Evolutionary conservation across 2,329 filamentous ascomycete genomes (phyloP).

Genomic region (Paraphaeosphaeria sporulosa): DNA sequence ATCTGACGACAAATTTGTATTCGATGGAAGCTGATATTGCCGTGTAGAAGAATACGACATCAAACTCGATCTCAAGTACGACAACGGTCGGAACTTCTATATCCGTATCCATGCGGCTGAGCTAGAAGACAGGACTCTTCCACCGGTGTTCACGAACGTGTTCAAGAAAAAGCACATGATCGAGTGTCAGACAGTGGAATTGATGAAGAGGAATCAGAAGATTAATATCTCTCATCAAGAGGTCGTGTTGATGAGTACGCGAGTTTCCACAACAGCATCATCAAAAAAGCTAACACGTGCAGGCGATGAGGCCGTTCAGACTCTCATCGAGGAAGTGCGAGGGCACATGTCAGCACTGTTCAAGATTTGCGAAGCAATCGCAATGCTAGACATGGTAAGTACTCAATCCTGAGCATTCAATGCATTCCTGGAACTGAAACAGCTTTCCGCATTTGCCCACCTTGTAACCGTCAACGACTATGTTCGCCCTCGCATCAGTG

Average conservation of each 20-base stretch:
- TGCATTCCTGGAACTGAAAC: conserved; percentile 11
- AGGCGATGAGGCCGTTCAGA: conserved; percentile 73
- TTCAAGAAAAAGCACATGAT: conserved; percentile 75
- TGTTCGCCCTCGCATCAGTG: conserved; percentile 50
- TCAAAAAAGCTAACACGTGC: background rate
- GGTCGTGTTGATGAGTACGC: conserved; percentile 75
- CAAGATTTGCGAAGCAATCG: conserved; percentile 84
- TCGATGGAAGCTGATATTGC: conserved; percentile 9
- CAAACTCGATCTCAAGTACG: conserved; percentile 74
- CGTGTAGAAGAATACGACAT: conserved; percentile 61
- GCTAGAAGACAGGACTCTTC: conserved; percentile 67
- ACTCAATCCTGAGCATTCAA: background rate
- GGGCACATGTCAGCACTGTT: conserved; percentile 77
- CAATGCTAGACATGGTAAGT: conserved; percentile 81
- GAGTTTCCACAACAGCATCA: background rate
- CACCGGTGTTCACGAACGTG: conserved; percentile 78
- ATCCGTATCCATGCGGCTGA: conserved; percentile 71
- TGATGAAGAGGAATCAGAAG: conserved; percentile 77
- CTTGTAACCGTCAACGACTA: conserved; percentile 73
- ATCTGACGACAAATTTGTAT: conserved; percentile 18
- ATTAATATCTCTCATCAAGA: conserved; percentile 85
- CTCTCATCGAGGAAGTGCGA: conserved; percentile 76
- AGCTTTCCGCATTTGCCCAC: conserved; percentile 57
- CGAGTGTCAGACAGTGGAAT: conserved; percentile 85
- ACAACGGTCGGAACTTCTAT: conserved; percentile 80